Evolutionary conservation across 2,329 filamentous ascomycete species (phyloP).

Genomic region (Neonectria hederae): DNA sequence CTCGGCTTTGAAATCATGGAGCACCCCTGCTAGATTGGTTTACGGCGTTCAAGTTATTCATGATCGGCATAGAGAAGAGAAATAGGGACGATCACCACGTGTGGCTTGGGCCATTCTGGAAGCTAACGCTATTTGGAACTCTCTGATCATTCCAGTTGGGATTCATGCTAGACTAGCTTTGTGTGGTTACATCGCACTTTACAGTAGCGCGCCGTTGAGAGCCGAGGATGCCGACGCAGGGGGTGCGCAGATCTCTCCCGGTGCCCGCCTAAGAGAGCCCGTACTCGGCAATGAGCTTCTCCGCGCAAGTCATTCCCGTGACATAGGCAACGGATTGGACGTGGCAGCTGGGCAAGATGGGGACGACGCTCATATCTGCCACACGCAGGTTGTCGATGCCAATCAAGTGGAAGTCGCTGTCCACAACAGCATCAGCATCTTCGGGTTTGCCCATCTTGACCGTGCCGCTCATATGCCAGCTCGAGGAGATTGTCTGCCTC

Average conservation of each 20-base stretch:
- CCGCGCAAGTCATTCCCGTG: conserved; percentile 60
- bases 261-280: neutral
- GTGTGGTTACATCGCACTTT: neutral
- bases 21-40: neutral
- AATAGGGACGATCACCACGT: neutral
- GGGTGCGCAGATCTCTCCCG: neutral
- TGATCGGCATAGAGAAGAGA: neutral
- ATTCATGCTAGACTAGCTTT: neutral
- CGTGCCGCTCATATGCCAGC: conserved; percentile 67
- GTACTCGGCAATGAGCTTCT: conserved; percentile 47
- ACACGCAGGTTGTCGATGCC: conserved; percentile 34
- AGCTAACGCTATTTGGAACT: neutral
- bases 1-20: neutral
- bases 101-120: neutral
- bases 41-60: neutral
- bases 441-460: conserved; percentile 63
- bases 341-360: conserved; percentile 58
- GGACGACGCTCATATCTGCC: conserved; percentile 38
- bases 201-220: neutral
- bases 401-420: conserved; percentile 43
- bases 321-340: conserved; percentile 64
- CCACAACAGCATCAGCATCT: conserved; percentile 57
- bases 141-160: neutral
- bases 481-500: conserved; percentile 54
- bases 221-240: neutral